A percentile compares a stretch with the other conserved stretches of the same genome.
Conservation (phyloP, 73 alveolate species). For the Tetrahymena elliotti region DNA sequence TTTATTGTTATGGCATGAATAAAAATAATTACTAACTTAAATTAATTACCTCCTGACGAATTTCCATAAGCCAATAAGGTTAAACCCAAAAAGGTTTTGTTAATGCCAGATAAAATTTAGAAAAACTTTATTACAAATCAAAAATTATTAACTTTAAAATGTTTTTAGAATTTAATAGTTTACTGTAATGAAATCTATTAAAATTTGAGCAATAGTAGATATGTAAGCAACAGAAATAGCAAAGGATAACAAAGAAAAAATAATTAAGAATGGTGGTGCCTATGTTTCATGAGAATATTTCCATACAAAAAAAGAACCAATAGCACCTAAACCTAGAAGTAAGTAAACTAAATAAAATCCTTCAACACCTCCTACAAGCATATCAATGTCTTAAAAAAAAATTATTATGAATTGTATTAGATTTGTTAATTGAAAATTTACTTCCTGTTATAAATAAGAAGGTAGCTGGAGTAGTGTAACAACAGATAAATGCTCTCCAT, state of each 20-base stretch:
- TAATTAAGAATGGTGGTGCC: neutral
- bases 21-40: too few relatives aligned
- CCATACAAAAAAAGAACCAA: neutral
- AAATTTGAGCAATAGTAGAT: neutral
- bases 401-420: neutral
- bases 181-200: neutral
- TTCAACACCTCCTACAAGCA: neutral
- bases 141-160: neutral
- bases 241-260: neutral
- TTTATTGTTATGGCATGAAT: too few relatives aligned
- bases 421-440: neutral
- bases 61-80: conserved; percentile 39
- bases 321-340: neutral
- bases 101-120: conserved; percentile 8
- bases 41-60: conserved; percentile 14
- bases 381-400: neutral
- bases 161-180: neutral
- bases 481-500: conserved; percentile 39
- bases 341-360: neutral
- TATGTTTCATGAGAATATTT: neutral
- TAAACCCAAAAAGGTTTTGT: conserved; percentile 28
- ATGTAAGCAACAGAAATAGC: neutral
- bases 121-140: neutral
- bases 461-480: conserved; percentile 37
- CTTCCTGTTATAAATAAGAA: conserved; percentile 21